Evolutionary conservation across 257 asterid species (phyloP).

Genomic region (Orobanche coerulescens): DNA sequence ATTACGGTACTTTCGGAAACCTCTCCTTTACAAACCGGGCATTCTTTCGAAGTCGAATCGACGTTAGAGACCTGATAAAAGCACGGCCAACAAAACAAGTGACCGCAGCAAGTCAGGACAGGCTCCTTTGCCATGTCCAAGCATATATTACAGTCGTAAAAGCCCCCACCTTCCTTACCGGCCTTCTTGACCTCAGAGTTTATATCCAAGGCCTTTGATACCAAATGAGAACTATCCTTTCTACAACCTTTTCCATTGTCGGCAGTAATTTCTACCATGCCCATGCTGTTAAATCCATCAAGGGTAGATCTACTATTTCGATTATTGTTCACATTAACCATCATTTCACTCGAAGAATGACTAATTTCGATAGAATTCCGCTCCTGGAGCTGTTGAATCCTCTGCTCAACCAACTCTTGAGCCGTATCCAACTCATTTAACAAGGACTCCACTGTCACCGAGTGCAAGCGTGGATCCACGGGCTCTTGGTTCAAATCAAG

Average conservation of each 20-base stretch:
- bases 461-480: conserved; percentile 21
- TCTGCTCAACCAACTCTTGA: conserved; percentile 41
- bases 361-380: conserved; percentile 21
- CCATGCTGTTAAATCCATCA: conserved; percentile 17
- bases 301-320: neutral
- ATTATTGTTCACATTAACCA: conserved; percentile 2
- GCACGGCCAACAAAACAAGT: conserved; percentile 57
- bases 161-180: conserved; percentile 29
- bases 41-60: conserved; percentile 40
- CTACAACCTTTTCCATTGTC: conserved; percentile 32
- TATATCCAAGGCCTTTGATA: conserved; percentile 53
- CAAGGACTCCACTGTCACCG: conserved; percentile 26
- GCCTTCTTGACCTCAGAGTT: conserved; percentile 34
- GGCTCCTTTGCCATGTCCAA: conserved; percentile 48
- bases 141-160: conserved; percentile 54
- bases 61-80: conserved; percentile 36
- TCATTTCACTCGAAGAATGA: conserved; percentile 14
- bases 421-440: conserved; percentile 35
- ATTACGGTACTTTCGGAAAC: conserved; percentile 19
- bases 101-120: conserved; percentile 60
- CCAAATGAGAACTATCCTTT: conserved; percentile 48
- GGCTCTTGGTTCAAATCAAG: conserved; percentile 54
- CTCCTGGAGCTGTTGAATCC: conserved; percentile 46
- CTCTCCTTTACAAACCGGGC: conserved; percentile 54
- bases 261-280: conserved; percentile 13